These are phyloP conservation scores for Apiospora koreana DNA, from an alignment of 2,329 filamentous ascomycete genomes.

Conservation along the genomic window DNA sequence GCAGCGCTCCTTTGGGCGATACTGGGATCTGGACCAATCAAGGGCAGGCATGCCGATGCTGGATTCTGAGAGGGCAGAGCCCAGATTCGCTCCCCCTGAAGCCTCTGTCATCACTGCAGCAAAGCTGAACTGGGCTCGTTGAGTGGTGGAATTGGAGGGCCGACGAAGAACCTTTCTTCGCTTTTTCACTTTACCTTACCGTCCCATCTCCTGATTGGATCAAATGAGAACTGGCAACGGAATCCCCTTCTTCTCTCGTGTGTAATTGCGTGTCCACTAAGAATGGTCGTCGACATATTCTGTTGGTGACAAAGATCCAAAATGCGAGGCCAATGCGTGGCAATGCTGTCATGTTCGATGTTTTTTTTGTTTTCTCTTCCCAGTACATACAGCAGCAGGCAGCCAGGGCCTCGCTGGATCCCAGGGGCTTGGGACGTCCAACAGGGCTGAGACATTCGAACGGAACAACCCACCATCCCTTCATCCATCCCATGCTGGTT, in stretches of 20 bases:
- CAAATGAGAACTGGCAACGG: not conserved
- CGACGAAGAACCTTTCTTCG: not conserved
- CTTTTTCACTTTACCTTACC: not conserved
- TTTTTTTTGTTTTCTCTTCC: not conserved
- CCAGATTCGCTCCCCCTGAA: not conserved
- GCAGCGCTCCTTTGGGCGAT: not conserved
- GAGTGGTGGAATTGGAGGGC: not conserved
- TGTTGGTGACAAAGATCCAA: not conserved
- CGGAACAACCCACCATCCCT: not conserved
- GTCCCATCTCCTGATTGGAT: not conserved
- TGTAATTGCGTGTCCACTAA: not conserved
- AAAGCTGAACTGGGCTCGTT: not conserved
- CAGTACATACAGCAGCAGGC: not conserved
- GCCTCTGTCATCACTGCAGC: not conserved
- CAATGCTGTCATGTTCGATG: not conserved
- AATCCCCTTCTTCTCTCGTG: not conserved
- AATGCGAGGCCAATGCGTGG: conserved; percentile 6
- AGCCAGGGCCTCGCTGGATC: not conserved
- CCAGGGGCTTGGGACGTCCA: not conserved
- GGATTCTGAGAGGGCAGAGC: not conserved
- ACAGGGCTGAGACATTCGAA: not conserved
- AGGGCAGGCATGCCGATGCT: not conserved
- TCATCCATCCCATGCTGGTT: not conserved
- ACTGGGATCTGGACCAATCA: not conserved
- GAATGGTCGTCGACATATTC: not conserved